phyloP scores from a whole-genome alignment of 257 asterid genomes.

The Fraxinus quadrangulata region DNA sequence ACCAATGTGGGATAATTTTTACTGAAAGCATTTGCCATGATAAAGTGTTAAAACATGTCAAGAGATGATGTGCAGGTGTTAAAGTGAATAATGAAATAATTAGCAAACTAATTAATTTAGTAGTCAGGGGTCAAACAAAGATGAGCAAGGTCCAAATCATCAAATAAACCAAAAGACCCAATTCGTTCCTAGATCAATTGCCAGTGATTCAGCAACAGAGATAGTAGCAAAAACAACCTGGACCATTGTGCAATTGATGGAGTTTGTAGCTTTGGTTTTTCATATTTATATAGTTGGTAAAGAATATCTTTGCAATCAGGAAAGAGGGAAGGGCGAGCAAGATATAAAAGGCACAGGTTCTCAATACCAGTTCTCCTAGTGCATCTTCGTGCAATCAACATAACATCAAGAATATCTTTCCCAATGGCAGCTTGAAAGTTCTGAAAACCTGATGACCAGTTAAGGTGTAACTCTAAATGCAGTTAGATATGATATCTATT shows the following conservation, averaged over 20 bases:
- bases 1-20: not conserved
- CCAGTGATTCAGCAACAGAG: not conserved
- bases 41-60: not conserved
- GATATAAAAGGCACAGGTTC: slow-evolving; percentile 23
- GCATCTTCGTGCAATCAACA: slow-evolving; percentile 89
- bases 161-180: not conserved
- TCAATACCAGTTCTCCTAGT: slow-evolving; percentile 75
- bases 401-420: slow-evolving; percentile 64
- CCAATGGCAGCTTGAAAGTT: slow-evolving; percentile 69
- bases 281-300: slow-evolving; percentile 1
- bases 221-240: not conserved
- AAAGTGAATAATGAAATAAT: not conserved
- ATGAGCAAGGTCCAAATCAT: not conserved
- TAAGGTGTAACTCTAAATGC: slow-evolving; percentile 50
- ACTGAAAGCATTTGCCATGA: not conserved
- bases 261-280: not conserved
- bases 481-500: slow-evolving; percentile 12
- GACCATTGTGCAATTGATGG: not conserved
- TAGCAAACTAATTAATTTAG: not conserved
- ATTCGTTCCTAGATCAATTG: not conserved
- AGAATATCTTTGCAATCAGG: not conserved
- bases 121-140: not conserved
- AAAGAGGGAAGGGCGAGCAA: not conserved
- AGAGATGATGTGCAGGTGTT: not conserved
- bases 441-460: slow-evolving; percentile 75